These are phyloP conservation scores for Sporothrix phasma DNA, from an alignment of 2,329 filamentous ascomycete species.

Conservation along the genomic window DNA sequence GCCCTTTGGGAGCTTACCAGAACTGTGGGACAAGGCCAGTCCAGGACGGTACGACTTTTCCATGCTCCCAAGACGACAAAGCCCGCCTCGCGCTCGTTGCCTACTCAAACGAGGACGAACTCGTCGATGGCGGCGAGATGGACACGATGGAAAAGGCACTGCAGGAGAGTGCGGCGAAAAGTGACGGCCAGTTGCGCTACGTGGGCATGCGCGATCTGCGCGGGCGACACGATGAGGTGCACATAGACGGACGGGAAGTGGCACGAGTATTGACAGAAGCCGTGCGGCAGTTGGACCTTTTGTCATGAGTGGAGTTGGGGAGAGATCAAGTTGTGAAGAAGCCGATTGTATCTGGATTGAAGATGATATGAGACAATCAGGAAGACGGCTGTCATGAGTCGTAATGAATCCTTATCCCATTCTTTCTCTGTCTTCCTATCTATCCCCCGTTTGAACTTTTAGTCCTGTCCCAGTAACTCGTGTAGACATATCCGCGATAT, in stretches of 20 bases:
- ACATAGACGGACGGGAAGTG: slow-evolving; percentile 49
- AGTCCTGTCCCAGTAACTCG: neutral
- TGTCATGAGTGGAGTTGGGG: neutral
- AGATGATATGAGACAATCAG: neutral
- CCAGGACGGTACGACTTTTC: slow-evolving; percentile 35
- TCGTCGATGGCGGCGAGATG: slow-evolving; percentile 48
- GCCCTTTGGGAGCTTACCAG: slow-evolving; percentile 49
- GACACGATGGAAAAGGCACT: slow-evolving; percentile 45
- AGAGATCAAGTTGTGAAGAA: neutral
- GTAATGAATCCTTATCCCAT: neutral
- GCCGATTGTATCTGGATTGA: neutral
- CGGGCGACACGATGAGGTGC: slow-evolving; percentile 55
- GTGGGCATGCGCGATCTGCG: slow-evolving; percentile 36
- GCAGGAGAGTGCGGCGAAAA: slow-evolving; percentile 25
- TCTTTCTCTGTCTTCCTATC: neutral
- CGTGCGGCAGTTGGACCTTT: slow-evolving; percentile 14
- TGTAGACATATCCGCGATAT: too few species aligned
- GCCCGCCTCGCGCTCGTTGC: slow-evolving; percentile 31
- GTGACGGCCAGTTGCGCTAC: slow-evolving; percentile 23
- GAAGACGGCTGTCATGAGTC: neutral
- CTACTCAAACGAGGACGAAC: slow-evolving; percentile 38
- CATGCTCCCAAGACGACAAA: neutral
- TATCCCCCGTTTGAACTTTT: neutral
- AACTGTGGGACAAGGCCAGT: slow-evolving; percentile 44
- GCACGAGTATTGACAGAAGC: slow-evolving; percentile 35